Evolutionary conservation across 371 early-diverging fungal species (phyloP).

Genomic region (Mucor racemosus): DNA sequence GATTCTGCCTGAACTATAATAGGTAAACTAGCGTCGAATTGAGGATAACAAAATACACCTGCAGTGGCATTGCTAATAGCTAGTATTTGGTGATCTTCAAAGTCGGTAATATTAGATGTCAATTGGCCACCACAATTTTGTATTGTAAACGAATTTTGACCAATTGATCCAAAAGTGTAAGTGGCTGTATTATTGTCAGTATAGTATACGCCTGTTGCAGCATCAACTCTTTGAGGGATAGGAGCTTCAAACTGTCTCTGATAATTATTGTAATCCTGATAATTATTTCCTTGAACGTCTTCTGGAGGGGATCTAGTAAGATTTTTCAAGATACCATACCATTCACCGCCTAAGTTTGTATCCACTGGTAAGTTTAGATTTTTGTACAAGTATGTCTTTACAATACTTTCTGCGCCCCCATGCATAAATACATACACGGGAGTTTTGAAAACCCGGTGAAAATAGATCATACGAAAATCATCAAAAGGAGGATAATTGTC

Average conservation of each 20-base stretch:
- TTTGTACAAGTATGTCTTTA: not conserved
- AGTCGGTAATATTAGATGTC: not conserved
- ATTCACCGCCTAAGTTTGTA: not conserved
- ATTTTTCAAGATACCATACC: not conserved
- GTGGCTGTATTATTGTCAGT: not conserved
- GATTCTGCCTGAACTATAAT: not conserved
- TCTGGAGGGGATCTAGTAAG: not conserved
- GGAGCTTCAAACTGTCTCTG: not conserved
- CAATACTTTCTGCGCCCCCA: not conserved
- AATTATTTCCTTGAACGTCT: no score
- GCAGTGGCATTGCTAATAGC: no score
- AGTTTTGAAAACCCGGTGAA: no score
- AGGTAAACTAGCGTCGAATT: not conserved
- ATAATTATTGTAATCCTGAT: not conserved
- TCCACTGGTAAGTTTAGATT: not conserved
- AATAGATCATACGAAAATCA: not conserved
- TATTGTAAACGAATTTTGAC: not conserved
- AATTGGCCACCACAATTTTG: not conserved
- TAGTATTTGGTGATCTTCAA: no score
- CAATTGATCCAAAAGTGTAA: not conserved
- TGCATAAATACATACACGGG: no score
- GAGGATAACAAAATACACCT: no score
- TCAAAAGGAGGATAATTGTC: not conserved
- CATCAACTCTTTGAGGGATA: not conserved
- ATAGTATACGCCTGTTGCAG: not conserved